These are phyloP conservation scores for Scleroderma citrinum DNA, from an alignment of 768 basidiomycete species.

Conservation along the genomic window DNA sequence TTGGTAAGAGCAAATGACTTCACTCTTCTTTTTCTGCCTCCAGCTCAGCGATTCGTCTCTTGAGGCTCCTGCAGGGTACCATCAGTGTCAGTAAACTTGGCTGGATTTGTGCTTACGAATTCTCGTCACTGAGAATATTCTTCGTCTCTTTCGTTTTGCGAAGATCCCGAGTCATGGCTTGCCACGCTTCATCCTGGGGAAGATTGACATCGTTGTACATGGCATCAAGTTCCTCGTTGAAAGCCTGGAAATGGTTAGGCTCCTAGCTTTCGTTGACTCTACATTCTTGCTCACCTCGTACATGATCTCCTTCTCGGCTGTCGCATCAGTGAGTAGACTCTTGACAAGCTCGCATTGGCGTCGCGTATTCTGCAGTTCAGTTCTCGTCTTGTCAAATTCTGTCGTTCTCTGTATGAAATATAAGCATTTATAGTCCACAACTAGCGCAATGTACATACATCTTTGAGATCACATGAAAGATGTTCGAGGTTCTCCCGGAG, in stretches of 20 bases:
- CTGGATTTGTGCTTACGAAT: conserved; percentile 50
- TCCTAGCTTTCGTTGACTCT: not conserved
- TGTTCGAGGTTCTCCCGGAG: conserved; percentile 46
- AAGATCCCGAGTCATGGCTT: conserved; percentile 69
- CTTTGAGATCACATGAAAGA: conserved; percentile 46
- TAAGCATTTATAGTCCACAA: not conserved
- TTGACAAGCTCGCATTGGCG: conserved; percentile 78
- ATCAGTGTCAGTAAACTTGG: not conserved
- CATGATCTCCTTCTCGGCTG: conserved; percentile 87
- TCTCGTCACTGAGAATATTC: conserved; percentile 72
- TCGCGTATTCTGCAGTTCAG: conserved; percentile 63
- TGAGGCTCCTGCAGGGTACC: conserved; percentile 48
- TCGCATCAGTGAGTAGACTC: conserved; percentile 67
- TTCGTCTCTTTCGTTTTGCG: conserved; percentile 67
- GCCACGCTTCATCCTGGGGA: conserved; percentile 79
- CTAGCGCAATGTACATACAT: conserved; percentile 38
- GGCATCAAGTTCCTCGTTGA: conserved; percentile 89
- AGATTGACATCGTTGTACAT: conserved; percentile 85
- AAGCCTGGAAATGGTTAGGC: conserved; percentile 50
- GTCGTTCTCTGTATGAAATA: conserved; percentile 40
- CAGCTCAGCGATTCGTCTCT: conserved; percentile 60
- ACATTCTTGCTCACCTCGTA: conserved; percentile 61
- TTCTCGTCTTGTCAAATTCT: conserved; percentile 57
- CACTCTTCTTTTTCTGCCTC: conserved; percentile 81
- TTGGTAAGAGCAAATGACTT: conserved; percentile 22